Percentiles rank a stretch among this genome's conserved stretches.
These are phyloP conservation scores for Alternaria metachromatica DNA, from an alignment of 2,329 filamentous ascomycete genomes.

Conservation along the genomic window DNA sequence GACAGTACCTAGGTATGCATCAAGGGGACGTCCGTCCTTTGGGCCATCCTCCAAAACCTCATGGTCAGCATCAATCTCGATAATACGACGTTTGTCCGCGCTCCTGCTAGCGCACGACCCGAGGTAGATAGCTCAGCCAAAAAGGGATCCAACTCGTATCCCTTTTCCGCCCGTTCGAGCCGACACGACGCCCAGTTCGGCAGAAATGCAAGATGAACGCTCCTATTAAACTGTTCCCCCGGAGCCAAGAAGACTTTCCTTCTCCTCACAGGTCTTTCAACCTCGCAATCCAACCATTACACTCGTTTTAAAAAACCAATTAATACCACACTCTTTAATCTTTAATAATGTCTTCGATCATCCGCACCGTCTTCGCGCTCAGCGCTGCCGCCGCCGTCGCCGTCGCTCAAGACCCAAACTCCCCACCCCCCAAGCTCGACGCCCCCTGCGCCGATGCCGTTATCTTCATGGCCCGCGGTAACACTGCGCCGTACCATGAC, in stretches of 20 bases:
- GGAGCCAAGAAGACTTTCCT: constrained; percentile 24
- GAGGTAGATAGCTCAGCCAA: constrained; percentile 27
- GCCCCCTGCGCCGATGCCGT: constrained; percentile 31
- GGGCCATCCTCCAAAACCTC: constrained; percentile 22
- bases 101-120: constrained; percentile 24
- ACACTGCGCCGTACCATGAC: constrained; percentile 31
- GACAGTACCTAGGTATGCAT: constrained; percentile 17
- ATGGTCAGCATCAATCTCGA: constrained; percentile 18
- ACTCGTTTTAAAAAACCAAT: constrained; percentile 27
- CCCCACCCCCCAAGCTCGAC: constrained; percentile 26
- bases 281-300: constrained; percentile 29
- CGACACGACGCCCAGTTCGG: constrained; percentile 18
- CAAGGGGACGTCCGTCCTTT: constrained; percentile 19
- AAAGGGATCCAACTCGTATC: constrained; percentile 25
- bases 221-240: constrained; percentile 28
- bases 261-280: constrained; percentile 28
- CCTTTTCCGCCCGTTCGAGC: constrained; percentile 24
- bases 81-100: constrained; percentile 26
- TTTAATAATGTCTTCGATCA: constrained; percentile 37
- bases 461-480: constrained; percentile 34
- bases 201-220: constrained; percentile 20
- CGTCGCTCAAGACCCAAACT: constrained; percentile 37
- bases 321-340: constrained; percentile 30
- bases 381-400: constrained; percentile 33
- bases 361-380: constrained; percentile 29